A percentile compares a stretch with the other conserved stretches of the same genome.
Conservation (phyloP, 176 grass and related monocot species). For the Thinopyrum elongatum region DNA sequence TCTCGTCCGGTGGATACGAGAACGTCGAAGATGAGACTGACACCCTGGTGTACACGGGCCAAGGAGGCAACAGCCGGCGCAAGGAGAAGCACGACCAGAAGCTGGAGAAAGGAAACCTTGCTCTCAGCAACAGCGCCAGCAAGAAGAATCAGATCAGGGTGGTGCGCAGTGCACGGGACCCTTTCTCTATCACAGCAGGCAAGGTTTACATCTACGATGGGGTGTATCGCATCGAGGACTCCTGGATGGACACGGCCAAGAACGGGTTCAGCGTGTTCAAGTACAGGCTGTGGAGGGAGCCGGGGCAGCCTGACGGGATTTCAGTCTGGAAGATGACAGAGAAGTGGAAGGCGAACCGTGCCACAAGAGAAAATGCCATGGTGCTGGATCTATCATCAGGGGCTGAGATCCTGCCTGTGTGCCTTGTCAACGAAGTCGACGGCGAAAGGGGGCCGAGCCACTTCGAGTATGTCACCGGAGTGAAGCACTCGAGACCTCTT, state of each 20-base stretch:
- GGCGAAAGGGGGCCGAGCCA: slow-evolving; percentile 19
- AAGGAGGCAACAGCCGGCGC: slow-evolving; percentile 47
- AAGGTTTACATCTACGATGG: slow-evolving; percentile 89
- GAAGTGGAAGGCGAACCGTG: slow-evolving; percentile 65
- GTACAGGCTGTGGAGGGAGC: slow-evolving; percentile 57
- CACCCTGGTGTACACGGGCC: slow-evolving; percentile 62
- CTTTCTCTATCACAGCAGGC: background rate
- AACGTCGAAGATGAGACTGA: slow-evolving; percentile 53
- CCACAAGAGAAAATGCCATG: slow-evolving; percentile 38
- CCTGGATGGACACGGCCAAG: slow-evolving; percentile 45
- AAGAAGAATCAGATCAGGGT: slow-evolving; percentile 61
- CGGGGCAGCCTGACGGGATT: slow-evolving; percentile 55
- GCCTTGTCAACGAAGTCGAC: slow-evolving; percentile 58
- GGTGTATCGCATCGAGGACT: slow-evolving; percentile 56
- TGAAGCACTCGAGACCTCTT: slow-evolving; percentile 28
- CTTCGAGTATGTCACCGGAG: slow-evolving; percentile 54
- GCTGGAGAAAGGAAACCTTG: slow-evolving; percentile 75
- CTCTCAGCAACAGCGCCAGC: slow-evolving; percentile 55
- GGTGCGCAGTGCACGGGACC: slow-evolving; percentile 49
- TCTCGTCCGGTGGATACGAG: slow-evolving; percentile 63
- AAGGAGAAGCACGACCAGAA: slow-evolving; percentile 74
- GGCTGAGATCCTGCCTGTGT: slow-evolving; percentile 49
- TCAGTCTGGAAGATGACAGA: slow-evolving; percentile 68
- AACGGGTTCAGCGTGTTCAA: slow-evolving; percentile 60
- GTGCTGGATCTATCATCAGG: slow-evolving; percentile 42